phyloP scores from a whole-genome alignment of 2,329 filamentous ascomycete species.

The Samsoniella hepiali region DNA sequence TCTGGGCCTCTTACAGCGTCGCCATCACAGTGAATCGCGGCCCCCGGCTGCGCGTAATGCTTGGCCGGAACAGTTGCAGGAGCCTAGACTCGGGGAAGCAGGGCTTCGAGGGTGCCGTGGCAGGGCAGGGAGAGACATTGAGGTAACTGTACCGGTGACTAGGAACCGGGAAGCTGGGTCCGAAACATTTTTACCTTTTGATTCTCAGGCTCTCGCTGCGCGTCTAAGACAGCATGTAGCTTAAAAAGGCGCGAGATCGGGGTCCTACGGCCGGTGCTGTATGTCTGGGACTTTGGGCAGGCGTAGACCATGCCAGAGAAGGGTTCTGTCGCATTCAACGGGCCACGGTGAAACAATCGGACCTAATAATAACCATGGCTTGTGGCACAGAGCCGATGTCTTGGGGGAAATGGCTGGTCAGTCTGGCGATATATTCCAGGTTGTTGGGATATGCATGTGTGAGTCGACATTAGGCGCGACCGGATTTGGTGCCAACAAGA shows the following conservation, averaged over 20 bases:
- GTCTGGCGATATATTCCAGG: neutral
- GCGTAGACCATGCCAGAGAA: slow-evolving; percentile 1
- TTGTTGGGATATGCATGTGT: neutral
- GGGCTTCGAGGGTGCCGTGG: neutral
- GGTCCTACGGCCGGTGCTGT: neutral
- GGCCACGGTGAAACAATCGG: slow-evolving; percentile 1
- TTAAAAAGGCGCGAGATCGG: slow-evolving; percentile 3
- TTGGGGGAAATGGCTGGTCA: neutral
- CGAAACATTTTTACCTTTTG: slow-evolving; percentile 5
- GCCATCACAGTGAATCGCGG: neutral
- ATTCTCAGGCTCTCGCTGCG: neutral
- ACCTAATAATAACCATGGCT: slow-evolving; percentile 5
- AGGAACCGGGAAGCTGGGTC: neutral
- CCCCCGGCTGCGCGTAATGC: neutral
- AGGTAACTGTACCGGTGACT: neutral
- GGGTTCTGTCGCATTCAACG: neutral
- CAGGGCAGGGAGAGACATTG: slow-evolving; percentile 5
- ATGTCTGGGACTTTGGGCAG: slow-evolving; percentile 4
- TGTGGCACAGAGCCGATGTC: neutral
- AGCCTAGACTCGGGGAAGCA: slow-evolving; percentile 12
- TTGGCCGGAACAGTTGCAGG: neutral
- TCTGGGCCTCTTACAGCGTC: neutral
- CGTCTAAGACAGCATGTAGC: neutral
- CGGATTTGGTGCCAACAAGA: neutral
- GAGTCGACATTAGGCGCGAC: neutral